Conservation (phyloP, 305 asterid genomes). For the Ruellia speciosa region DNA sequence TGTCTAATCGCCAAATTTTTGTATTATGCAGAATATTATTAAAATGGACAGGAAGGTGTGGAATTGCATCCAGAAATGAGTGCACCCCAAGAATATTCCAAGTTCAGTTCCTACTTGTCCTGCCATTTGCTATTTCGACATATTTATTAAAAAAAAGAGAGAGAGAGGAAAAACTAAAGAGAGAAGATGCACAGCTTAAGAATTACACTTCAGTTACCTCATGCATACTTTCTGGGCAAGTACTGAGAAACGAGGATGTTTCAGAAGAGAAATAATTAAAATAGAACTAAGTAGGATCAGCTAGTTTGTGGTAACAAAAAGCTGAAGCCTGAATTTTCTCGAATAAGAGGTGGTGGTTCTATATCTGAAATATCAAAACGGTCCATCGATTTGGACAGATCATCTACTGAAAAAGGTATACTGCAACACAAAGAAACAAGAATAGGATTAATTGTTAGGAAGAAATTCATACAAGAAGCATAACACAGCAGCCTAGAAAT, state of each 20-base stretch:
- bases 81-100: not conserved
- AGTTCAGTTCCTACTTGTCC: not conserved
- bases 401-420: slow-evolving; percentile 95
- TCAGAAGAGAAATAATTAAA: slow-evolving; percentile 16
- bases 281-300: slow-evolving; percentile 18
- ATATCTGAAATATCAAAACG: slow-evolving; percentile 72
- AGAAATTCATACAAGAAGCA: not conserved
- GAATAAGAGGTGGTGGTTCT: slow-evolving; percentile 95
- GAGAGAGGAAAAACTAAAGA: not conserved
- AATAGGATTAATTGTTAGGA: slow-evolving; percentile 12
- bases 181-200: not conserved
- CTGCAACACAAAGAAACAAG: slow-evolving; percentile 35
- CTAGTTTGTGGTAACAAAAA: slow-evolving; percentile 73
- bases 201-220: too few relatives aligned
- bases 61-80: not conserved
- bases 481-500: slow-evolving; percentile 15
- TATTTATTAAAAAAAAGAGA: not conserved
- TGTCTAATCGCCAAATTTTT: too few relatives aligned
- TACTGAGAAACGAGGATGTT: slow-evolving; percentile 17
- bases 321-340: slow-evolving; percentile 94
- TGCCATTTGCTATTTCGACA: too few relatives aligned
- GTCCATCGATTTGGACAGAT: slow-evolving; percentile 88
- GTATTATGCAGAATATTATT: too few relatives aligned
- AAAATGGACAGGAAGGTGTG: too few relatives aligned
- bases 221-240: not conserved